Conservation (phyloP, 768 basidiomycete genomes). For the Psilocybe tampanensis region DNA sequence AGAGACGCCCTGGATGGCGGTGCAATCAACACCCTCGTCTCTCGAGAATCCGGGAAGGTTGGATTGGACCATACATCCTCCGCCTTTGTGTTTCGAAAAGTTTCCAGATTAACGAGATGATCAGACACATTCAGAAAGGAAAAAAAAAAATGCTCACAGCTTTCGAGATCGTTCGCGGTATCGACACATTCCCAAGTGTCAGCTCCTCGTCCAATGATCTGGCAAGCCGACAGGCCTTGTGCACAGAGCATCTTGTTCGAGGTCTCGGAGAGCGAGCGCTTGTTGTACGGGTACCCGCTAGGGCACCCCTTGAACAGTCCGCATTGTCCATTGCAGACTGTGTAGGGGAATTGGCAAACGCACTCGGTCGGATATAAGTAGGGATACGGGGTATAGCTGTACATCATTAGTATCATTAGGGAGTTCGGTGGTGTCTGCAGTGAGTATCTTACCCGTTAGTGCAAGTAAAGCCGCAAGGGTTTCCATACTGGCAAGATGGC, state of each 20-base stretch:
- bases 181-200: constrained; percentile 49
- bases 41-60: constrained; percentile 22
- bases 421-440: background rate
- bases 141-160: constrained; percentile 42
- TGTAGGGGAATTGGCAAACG: constrained; percentile 41
- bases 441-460: constrained; percentile 39
- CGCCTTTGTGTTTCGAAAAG: constrained; percentile 30
- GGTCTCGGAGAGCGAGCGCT: background rate
- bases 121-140: background rate
- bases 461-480: constrained; percentile 50
- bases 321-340: constrained; percentile 54
- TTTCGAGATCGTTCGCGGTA: constrained; percentile 43
- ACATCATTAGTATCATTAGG: background rate
- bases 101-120: background rate
- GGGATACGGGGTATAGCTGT: constrained; percentile 32
- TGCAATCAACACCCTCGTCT: constrained; percentile 43
- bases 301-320: constrained; percentile 25
- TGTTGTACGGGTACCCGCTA: background rate
- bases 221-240: constrained; percentile 37
- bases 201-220: constrained; percentile 32
- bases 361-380: constrained; percentile 38
- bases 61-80: constrained; percentile 39
- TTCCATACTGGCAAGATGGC: constrained; percentile 34
- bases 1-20: constrained; percentile 43
- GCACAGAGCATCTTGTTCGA: constrained; percentile 23